Conservation (phyloP, 345 rosid species). For the Kandelia obovata region DNA sequence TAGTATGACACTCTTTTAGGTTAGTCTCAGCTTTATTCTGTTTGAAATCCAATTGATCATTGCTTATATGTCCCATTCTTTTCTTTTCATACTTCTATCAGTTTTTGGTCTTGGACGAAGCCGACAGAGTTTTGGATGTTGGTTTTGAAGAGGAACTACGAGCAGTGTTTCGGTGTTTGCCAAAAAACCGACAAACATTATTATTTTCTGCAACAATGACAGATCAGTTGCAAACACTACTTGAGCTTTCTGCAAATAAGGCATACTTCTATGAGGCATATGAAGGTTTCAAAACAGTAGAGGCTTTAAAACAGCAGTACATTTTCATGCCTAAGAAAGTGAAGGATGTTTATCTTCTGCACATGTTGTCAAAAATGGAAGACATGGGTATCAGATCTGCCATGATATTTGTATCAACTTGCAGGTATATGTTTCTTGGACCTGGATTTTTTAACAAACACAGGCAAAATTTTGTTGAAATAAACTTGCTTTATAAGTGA, state of each 20-base stretch:
- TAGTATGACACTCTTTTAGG: no score
- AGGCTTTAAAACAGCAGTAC: constrained; percentile 80
- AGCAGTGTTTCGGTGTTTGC: constrained; percentile 63
- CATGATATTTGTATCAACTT: constrained; percentile 89
- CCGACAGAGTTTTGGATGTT: constrained; percentile 93
- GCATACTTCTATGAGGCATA: constrained; percentile 93
- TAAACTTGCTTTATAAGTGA: no score
- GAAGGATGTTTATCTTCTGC: constrained; percentile 77
- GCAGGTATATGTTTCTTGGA: constrained; percentile 53
- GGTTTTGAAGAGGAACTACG: constrained; percentile 89
- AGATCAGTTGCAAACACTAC: constrained; percentile 57
- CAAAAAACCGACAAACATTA: constrained; percentile 71
- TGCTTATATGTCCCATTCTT: not conserved
- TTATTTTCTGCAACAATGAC: constrained; percentile 98
- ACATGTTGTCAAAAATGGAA: constrained; percentile 75
- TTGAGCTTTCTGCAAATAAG: constrained; percentile 77
- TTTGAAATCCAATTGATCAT: no score
- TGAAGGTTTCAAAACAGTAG: constrained; percentile 87
- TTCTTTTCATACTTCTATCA: constrained; percentile 20
- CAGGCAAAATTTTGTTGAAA: not conserved
- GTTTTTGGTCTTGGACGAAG: constrained; percentile 95
- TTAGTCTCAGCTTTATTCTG: no score
- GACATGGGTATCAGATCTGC: constrained; percentile 83
- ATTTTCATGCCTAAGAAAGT: constrained; percentile 64
- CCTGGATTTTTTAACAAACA: not conserved